Conservation (phyloP, 495 filamentous ascomycete genomes). For the Hypoxylon cercidicola region DNA sequence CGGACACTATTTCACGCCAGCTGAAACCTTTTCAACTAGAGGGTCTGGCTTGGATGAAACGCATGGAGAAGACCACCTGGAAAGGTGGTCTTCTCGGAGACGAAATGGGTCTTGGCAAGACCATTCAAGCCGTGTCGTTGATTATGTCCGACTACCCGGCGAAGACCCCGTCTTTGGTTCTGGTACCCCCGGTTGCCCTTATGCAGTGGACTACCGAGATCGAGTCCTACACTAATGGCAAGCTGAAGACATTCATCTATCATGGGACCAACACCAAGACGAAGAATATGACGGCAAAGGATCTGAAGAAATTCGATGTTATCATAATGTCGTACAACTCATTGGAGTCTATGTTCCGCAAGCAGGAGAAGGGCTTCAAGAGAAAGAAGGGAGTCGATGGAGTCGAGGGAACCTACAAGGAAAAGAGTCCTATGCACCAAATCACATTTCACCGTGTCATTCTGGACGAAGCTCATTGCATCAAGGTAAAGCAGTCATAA, state of each 20-base stretch:
- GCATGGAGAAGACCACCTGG: constrained; percentile 85
- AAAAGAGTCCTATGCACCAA: constrained; percentile 87
- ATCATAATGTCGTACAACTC: constrained; percentile 98
- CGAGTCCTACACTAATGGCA: constrained; percentile 86
- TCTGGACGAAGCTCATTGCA: constrained; percentile 95
- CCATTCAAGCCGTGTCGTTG: constrained; percentile 94
- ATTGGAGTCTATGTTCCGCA: constrained; percentile 89
- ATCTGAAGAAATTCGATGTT: constrained; percentile 84
- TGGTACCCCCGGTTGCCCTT: constrained; percentile 92
- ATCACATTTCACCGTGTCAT: constrained; percentile 91
- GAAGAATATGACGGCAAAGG: constrained; percentile 75
- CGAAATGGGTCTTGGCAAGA: constrained; percentile 99
- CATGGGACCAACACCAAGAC: constrained; percentile 87
- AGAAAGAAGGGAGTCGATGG: constrained; percentile 78
- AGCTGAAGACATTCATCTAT: constrained; percentile 86
- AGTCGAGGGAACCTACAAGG: constrained; percentile 73
- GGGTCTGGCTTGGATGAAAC: constrained; percentile 92
- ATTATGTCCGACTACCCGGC: constrained; percentile 97
- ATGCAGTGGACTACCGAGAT: constrained; percentile 99
- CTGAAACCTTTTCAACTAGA: constrained; percentile 94
- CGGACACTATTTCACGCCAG: constrained; percentile 77
- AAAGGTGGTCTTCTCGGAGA: constrained; percentile 91
- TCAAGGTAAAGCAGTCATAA: constrained; percentile 68
- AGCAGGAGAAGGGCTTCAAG: constrained; percentile 90
- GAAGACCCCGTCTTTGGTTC: constrained; percentile 81